These are phyloP conservation scores for Trametopsis cervina DNA, from an alignment of 768 basidiomycete genomes.

Conservation along the genomic window DNA sequence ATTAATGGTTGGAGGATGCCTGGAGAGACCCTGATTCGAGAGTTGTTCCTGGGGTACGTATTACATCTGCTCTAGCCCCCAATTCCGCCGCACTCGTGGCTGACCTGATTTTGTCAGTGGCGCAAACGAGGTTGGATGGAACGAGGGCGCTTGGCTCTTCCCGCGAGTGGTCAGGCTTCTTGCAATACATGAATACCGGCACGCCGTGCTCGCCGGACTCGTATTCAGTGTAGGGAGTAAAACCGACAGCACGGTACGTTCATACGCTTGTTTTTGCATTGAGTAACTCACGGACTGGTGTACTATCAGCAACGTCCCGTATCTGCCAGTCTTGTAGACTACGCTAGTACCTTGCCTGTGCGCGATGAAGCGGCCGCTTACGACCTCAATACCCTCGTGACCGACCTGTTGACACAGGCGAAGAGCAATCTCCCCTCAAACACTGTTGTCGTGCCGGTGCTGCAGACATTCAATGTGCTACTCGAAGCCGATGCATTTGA, in stretches of 20 bases:
- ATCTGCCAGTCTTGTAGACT: conserved; percentile 51
- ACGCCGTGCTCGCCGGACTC: conserved; percentile 58
- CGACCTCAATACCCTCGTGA: conserved; percentile 42
- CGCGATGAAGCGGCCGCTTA: conserved; percentile 27
- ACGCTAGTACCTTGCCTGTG: conserved; percentile 47
- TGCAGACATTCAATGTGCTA: conserved; percentile 70
- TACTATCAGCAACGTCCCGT: conserved; percentile 68
- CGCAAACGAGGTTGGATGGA: conserved; percentile 45
- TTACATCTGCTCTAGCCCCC: too few relatives aligned
- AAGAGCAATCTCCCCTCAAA: conserved; percentile 55
- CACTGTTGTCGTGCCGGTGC: conserved; percentile 69
- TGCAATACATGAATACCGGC: conserved; percentile 54
- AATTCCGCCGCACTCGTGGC: background rate
- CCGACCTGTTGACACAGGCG: conserved; percentile 51
- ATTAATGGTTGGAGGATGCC: conserved; percentile 45
- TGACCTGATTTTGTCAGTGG: conserved; percentile 22
- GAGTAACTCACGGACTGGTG: too few relatives aligned
- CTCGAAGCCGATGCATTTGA: conserved; percentile 61
- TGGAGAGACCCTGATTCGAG: conserved; percentile 37
- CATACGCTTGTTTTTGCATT: too few relatives aligned
- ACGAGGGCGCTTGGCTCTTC: conserved; percentile 68
- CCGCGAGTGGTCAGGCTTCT: conserved; percentile 65
- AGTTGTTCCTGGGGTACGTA: conserved; percentile 48
- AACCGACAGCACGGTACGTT: conserved; percentile 77
- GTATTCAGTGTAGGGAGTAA: conserved; percentile 77